Evolutionary conservation across 1,284 basidiomycete species (phyloP).

Genomic region (Melampsora larici-populina): DNA sequence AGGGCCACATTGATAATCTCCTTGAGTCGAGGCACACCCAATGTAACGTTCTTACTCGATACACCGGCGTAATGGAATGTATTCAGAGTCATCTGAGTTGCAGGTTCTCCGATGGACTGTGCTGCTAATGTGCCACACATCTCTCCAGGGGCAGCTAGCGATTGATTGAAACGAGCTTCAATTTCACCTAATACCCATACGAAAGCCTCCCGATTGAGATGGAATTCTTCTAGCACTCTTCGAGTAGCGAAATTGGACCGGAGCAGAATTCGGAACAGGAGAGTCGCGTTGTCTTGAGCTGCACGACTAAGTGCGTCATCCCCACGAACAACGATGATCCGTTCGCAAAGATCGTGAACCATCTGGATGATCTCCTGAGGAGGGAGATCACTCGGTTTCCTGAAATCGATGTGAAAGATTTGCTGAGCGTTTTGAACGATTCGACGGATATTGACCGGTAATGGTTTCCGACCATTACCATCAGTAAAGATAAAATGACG

Average conservation of each 20-base stretch:
- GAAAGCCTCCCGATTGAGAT: slow-evolving; percentile 84
- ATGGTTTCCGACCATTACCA: slow-evolving; percentile 67
- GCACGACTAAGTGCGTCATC: slow-evolving; percentile 70
- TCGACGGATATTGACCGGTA: slow-evolving; percentile 89
- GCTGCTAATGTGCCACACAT: slow-evolving; percentile 99
- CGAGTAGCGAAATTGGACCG: slow-evolving; percentile 80
- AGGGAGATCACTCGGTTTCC: slow-evolving; percentile 87
- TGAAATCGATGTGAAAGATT: slow-evolving; percentile 92
- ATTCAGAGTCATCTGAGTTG: slow-evolving; percentile 95
- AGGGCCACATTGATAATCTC: slow-evolving; percentile 99
- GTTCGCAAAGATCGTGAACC: slow-evolving; percentile 67
- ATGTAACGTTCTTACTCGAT: slow-evolving; percentile 93
- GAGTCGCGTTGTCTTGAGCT: slow-evolving; percentile 82
- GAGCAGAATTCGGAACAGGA: slow-evolving; percentile 88
- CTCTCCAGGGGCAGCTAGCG: slow-evolving; percentile 87
- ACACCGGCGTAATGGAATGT: slow-evolving; percentile 99
- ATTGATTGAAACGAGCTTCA: slow-evolving; percentile 88
- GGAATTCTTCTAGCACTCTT: slow-evolving; percentile 77
- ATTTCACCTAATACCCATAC: slow-evolving; percentile 97
- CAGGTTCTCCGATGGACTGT: slow-evolving; percentile 98
- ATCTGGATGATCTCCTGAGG: slow-evolving; percentile 80
- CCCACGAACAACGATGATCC: slow-evolving; percentile 80
- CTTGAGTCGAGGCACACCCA: slow-evolving; percentile 94
- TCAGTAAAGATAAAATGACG: slow-evolving; percentile 77
- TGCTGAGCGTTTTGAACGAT: slow-evolving; percentile 94